phyloP scores from a whole-genome alignment of 78 protist genomes.

The Tieghemostelium lacteum region DNA sequence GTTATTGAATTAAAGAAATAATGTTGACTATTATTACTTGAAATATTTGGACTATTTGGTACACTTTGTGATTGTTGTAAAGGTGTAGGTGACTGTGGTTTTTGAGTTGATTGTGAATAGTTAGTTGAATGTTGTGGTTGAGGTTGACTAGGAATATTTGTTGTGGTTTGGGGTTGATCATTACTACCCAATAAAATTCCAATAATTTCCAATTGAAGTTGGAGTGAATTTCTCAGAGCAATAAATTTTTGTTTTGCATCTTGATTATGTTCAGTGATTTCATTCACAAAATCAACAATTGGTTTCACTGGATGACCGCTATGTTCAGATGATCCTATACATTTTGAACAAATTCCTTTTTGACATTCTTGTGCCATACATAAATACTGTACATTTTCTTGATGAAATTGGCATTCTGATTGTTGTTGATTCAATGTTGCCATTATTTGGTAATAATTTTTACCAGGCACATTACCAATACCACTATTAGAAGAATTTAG shows the following conservation, averaged over 20 bases:
- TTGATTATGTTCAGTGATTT: neutral
- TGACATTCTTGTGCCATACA: constrained; percentile 13
- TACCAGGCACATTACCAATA: neutral
- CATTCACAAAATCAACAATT: neutral
- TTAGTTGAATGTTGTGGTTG: too few species aligned
- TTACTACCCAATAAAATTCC: too few species aligned
- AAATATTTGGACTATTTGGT: too few species aligned
- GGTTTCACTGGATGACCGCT: constrained; percentile 1
- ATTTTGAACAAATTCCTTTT: constrained; percentile 5
- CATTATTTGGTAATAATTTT: neutral
- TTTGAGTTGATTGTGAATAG: too few species aligned
- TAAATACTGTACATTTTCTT: constrained; percentile 1
- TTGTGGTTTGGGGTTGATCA: too few species aligned
- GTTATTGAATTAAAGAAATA: too few species aligned
- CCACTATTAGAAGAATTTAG: neutral
- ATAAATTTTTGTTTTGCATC: neutral
- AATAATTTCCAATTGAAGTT: neutral
- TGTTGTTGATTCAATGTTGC: neutral
- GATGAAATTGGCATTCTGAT: constrained; percentile 16
- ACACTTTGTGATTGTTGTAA: too few species aligned
- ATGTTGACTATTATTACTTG: too few species aligned
- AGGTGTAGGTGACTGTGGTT: too few species aligned
- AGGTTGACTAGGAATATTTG: too few species aligned
- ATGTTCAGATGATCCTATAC: neutral
- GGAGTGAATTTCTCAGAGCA: neutral